Base-by-base conservation (phyloP, 176 grass and related monocot genomes). In the Ensete glaucum region DNA sequence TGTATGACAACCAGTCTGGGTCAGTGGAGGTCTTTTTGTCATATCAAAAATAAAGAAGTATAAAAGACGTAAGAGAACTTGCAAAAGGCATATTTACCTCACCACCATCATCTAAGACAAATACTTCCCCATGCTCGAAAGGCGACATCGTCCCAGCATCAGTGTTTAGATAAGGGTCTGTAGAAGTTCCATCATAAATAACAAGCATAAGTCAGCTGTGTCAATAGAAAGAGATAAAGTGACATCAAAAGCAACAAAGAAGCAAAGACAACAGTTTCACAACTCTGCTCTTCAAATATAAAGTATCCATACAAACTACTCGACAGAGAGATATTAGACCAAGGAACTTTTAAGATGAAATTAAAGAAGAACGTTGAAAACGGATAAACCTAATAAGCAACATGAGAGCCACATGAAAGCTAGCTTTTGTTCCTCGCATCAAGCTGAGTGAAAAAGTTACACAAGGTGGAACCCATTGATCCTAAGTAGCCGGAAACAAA, bases 61-160 rank as follows among this genome's bases (percentile, higher is more conserved):
- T 26, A 59, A 2, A 29, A 73, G 10, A 77, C 12, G 50, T n/a
- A 43, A 43, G 43, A 20, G 27, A 70, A 70, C 12, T n/a, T 34
- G 15, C 14, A 51, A 55, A 48, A 20, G 17, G 23, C 19, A 3
- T 54, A 20, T 69, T 90, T 93, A 97, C 94, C 91, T 99, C 95
- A 20, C 95, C 95, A 23, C 95, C 94, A 76, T 98, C 94, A 15
- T 98, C 94, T 68, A 98, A 58, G 82, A 98, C 90, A 78, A 85
- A 98, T 13, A 98, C 94, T 82, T 98, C 94, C 0, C 94, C 94
- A 16, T 98, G 94, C 84, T 98, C 94, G 23, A 98, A 77, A 2
- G 94, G 94, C 51, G 94, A 98, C 94, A 98, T 98, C 23, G 94
- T 98, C 79, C 94, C 94, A 67, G 94, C 94, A 83, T 98, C 94